Evolutionary conservation across 805 yeast genomes (phyloP), one percentile per base, ranked within the genome.

Genomic region (Saccharomycopsis sp.): DNA sequence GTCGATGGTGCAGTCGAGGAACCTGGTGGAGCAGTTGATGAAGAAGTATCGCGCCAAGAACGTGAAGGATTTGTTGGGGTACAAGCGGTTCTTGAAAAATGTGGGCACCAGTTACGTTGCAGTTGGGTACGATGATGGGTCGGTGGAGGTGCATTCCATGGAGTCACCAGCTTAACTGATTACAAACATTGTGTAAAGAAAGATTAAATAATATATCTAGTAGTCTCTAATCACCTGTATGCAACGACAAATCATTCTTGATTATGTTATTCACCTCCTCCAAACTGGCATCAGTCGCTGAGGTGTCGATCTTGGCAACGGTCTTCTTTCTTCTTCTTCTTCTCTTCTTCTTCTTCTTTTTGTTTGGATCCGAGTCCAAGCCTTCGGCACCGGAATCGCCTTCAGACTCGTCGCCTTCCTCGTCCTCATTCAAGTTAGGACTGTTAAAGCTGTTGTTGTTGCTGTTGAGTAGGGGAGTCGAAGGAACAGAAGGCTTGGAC

Each of bases 81-180:
- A 46, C 10, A 52, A 59, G 43, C 34, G 60, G 12, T 60, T 56
- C 34, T 4, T 46, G 3, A 49, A 50, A 21, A 39, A 49, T 5
- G 33, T 53, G 0, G 23, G 32, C 3, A 50, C 45, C 2, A 46
- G 52, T 10, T 56, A 66, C 52, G 46, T 73, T 1, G 68, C 73
- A 4, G 64, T 67, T 1, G 81, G 75, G 0, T 75, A 69, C 35
- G 72, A 69, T 37, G 80, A 76, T 47, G 80, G 80, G 2, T 60
- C 74, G 2, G 60, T 76, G 2, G 62, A 61, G 9, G 54, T 71
- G 8, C 69, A 65, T 52, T n/a, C n/a, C n/a, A n/a, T n/a, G n/a
- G n/a, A n/a, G n/a, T n/a, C n/a, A n/a, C n/a, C n/a, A n/a, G n/a
- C n/a, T n/a, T n/a, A n/a, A n/a, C n/a, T n/a, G n/a, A n/a, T n/a